Conservation (phyloP, 345 rosid genomes). For the Microcos paniculata region DNA sequence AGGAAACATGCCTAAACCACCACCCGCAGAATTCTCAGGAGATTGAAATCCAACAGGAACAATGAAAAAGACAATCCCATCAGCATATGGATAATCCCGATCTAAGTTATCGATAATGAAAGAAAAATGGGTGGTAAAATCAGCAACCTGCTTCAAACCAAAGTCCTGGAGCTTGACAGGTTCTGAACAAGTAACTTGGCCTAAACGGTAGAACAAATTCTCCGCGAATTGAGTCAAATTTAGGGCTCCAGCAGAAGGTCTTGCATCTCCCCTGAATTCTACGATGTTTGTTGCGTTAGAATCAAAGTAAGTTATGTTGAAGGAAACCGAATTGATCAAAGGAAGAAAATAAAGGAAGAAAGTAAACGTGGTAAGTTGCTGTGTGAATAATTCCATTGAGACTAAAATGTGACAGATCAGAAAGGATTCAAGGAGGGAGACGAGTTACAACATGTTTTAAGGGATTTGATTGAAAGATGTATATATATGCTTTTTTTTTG, state of each 20-base stretch:
- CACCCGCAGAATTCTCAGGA: slow-evolving; percentile 37
- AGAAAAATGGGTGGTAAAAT: slow-evolving; percentile 37
- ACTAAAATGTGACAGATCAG: background rate
- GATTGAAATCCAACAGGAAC: slow-evolving; percentile 24
- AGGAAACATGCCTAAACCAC: slow-evolving; percentile 34
- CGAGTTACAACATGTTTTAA: background rate
- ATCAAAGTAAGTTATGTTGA: slow-evolving; percentile 23
- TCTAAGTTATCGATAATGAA: slow-evolving; percentile 32
- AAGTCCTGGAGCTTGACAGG: slow-evolving; percentile 30
- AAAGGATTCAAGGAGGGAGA: background rate
- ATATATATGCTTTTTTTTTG: no score
- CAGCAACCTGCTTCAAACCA: slow-evolving; percentile 15
- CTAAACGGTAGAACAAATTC: background rate
- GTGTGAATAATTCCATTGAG: background rate
- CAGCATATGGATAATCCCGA: slow-evolving; percentile 12
- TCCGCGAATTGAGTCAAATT: slow-evolving; percentile 21
- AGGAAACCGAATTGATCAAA: slow-evolving; percentile 20
- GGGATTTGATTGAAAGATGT: background rate
- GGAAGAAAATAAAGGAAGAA: slow-evolving; percentile 2
- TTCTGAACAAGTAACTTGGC: slow-evolving; percentile 25
- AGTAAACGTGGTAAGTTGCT: background rate
- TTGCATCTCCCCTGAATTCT: slow-evolving; percentile 34
- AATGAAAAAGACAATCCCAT: slow-evolving; percentile 40
- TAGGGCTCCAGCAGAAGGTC: slow-evolving; percentile 21
- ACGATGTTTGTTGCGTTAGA: background rate